phyloP scores from a whole-genome alignment of 345 rosid genomes.

The Hibiscus mutabilis region DNA sequence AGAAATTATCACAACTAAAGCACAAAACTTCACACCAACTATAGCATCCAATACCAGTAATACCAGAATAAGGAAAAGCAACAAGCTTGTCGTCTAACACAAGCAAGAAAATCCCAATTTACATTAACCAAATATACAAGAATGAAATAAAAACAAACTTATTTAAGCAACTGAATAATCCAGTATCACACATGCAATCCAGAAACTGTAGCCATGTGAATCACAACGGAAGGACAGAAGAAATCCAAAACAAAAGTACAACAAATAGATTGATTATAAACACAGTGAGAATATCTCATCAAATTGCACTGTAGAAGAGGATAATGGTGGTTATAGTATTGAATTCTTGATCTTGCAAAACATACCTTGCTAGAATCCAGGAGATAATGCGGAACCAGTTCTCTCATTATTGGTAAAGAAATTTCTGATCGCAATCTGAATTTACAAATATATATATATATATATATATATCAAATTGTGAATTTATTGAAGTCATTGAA shows the following conservation, averaged over 20 bases:
- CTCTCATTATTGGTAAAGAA: slow-evolving; percentile 89
- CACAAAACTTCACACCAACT: background rate
- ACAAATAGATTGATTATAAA: background rate
- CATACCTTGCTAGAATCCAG: slow-evolving; percentile 86
- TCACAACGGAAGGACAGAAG: background rate
- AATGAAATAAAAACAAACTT: background rate
- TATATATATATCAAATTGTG: background rate
- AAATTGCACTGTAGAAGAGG: background rate
- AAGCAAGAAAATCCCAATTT: background rate
- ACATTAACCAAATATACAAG: background rate
- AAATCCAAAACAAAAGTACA: background rate
- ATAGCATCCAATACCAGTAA: background rate
- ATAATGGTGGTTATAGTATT: background rate
- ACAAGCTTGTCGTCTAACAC: background rate
- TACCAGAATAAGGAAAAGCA: background rate
- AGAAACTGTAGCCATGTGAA: background rate
- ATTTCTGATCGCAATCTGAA: slow-evolving; percentile 89
- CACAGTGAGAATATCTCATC: background rate
- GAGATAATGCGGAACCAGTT: slow-evolving; percentile 94
- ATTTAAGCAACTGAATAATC: background rate
- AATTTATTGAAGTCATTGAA: background rate
- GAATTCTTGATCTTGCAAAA: slow-evolving; percentile 5
- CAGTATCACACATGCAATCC: background rate
- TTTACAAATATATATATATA: slow-evolving; percentile 2
- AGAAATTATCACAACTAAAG: background rate